A percentile compares a stretch with the other conserved stretches of the same genome.
Evolutionary conservation across 768 basidiomycete genomes (phyloP).

Genomic region (Auriscalpium vulgare): DNA sequence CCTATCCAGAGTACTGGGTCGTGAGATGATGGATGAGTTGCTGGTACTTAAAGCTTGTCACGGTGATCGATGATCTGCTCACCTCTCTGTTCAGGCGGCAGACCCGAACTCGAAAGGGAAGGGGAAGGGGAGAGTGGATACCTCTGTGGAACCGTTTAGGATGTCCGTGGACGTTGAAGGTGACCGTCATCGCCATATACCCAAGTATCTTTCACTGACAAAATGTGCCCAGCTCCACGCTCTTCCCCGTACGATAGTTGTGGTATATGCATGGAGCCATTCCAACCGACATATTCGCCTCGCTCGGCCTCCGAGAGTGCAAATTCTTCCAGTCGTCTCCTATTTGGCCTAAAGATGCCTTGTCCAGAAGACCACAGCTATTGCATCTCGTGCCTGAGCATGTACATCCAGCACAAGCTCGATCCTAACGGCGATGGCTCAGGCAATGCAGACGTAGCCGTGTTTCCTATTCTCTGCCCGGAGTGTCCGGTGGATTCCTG

Average conservation of each 20-base stretch:
- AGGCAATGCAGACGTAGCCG: conserved; percentile 20
- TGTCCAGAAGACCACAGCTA: conserved; percentile 29
- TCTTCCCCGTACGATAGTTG: conserved; percentile 20
- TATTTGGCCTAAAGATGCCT: conserved; percentile 28
- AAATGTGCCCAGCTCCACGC: too few relatives aligned
- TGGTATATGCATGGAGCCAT: conserved; percentile 33
- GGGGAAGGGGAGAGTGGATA: conserved; percentile 14
- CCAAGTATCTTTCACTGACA: too few relatives aligned
- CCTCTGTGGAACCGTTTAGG: too few relatives aligned
- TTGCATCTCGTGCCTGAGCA: conserved; percentile 27
- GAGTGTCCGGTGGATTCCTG: conserved; percentile 27
- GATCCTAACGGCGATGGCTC: conserved; percentile 25
- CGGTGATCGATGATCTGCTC: too few relatives aligned
- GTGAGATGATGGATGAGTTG: conserved; percentile 20
- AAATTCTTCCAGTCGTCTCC: conserved; percentile 26
- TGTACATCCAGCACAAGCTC: conserved; percentile 29
- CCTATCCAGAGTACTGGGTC: conserved; percentile 20
- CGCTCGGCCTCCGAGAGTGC: conserved; percentile 25
- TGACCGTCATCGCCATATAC: too few relatives aligned
- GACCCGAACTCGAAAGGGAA: conserved; percentile 26
- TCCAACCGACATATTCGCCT: conserved; percentile 27
- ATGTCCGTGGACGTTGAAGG: too few relatives aligned
- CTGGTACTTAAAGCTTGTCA: conserved; percentile 12
- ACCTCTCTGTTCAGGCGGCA: conserved; percentile 14
- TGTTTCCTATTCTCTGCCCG: conserved; percentile 32